phyloP scores from a whole-genome alignment of 371 early-diverging fungal species.

The Mortierella sp. region DNA sequence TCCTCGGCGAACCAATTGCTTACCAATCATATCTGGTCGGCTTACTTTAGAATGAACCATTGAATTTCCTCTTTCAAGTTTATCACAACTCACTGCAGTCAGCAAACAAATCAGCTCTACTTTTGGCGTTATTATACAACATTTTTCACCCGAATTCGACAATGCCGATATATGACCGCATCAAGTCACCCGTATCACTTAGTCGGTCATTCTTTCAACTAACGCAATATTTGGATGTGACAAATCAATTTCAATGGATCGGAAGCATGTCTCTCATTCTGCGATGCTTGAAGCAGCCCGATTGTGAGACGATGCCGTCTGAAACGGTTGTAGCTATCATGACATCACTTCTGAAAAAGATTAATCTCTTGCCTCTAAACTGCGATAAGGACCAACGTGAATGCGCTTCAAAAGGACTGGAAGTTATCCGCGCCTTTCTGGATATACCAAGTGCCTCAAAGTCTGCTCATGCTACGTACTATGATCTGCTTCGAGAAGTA shows the following conservation, averaged over 20 bases:
- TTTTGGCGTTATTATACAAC: conserved; percentile 51
- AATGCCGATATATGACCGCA: conserved; percentile 43
- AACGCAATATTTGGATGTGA: conserved; percentile 48
- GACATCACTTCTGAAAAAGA: conserved; percentile 50
- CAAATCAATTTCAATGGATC: conserved; percentile 54
- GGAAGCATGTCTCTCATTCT: conserved; percentile 51
- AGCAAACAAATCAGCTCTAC: conserved; percentile 29
- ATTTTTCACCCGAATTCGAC: conserved; percentile 52
- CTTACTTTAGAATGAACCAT: conserved; percentile 38
- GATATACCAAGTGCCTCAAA: conserved; percentile 41
- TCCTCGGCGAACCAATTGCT: background rate
- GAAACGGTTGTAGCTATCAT: conserved; percentile 46
- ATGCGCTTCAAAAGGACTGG: conserved; percentile 50
- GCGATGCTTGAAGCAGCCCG: conserved; percentile 50
- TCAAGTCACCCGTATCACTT: conserved; percentile 44
- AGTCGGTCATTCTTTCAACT: conserved; percentile 50
- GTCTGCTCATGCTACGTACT: conserved; percentile 48
- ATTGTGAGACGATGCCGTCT: conserved; percentile 47
- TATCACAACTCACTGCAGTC: conserved; percentile 45
- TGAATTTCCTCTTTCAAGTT: conserved; percentile 33
- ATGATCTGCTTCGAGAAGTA: conserved; percentile 57
- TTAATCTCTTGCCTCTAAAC: conserved; percentile 42
- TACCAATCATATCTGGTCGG: background rate
- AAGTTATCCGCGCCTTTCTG: conserved; percentile 51
- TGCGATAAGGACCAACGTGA: conserved; percentile 46